Conservation (phyloP, 441 rosid genomes). For the Cnidoscolus chayamansa region DNA sequence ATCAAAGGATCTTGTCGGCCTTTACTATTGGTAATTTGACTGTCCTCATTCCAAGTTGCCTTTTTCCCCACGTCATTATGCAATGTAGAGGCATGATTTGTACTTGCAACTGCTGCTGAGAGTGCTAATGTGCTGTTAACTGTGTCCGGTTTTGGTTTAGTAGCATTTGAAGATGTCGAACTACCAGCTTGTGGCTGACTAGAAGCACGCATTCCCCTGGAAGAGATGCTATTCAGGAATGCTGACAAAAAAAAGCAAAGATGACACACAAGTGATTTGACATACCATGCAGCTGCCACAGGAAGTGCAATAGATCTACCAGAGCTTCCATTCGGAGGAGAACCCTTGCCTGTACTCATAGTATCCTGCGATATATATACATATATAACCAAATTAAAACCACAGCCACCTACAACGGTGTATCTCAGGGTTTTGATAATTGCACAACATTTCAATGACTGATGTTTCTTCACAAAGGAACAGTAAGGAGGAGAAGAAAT, state of each 20-base stretch:
- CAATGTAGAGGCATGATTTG: constrained; percentile 34
- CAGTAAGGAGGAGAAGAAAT: too few relatives aligned
- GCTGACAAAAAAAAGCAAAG: constrained; percentile 7
- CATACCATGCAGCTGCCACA: constrained; percentile 89
- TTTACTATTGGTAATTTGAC: constrained; percentile 33
- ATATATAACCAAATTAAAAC: constrained; percentile 2
- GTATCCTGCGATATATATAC: constrained; percentile 39
- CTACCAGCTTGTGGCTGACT: constrained; percentile 43
- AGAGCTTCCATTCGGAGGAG: constrained; percentile 75
- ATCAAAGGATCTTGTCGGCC: constrained; percentile 39
- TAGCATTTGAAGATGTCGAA: constrained; percentile 45
- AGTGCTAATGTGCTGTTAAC: constrained; percentile 35
- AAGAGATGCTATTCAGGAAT: constrained; percentile 23
- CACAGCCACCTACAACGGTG: neutral
- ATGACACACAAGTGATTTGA: neutral
- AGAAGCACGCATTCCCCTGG: constrained; percentile 79
- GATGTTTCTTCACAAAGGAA: neutral
- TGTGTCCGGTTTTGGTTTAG: constrained; percentile 47
- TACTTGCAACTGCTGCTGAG: constrained; percentile 42
- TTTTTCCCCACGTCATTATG: constrained; percentile 40
- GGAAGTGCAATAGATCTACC: constrained; percentile 69
- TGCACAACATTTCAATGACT: neutral
- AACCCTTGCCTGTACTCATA: constrained; percentile 41
- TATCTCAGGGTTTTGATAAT: neutral
- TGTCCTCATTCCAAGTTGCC: constrained; percentile 45